These are phyloP conservation scores for Dimargaris xerosporica DNA, from an alignment of 192 early-diverging fungal species.

Conservation along the genomic window DNA sequence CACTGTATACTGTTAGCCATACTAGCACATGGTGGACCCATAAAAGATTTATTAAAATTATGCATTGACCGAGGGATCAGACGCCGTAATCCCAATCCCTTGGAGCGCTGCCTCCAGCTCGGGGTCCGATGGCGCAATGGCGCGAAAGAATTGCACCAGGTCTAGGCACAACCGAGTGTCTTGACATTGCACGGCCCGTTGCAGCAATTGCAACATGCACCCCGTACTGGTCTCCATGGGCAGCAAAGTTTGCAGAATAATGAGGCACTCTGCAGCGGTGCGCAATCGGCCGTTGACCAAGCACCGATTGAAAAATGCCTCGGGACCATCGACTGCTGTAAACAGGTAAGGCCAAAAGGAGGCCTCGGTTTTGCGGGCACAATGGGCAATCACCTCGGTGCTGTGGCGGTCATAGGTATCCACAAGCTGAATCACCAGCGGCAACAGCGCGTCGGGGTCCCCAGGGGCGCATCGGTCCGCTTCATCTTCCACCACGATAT, in stretches of 20 bases:
- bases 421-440: constrained; percentile 56
- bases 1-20: no score
- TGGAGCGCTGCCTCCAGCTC: background rate
- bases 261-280: constrained; percentile 84
- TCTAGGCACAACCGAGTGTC: constrained; percentile 18
- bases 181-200: constrained; percentile 9
- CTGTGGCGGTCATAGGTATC: constrained; percentile 55
- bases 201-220: constrained; percentile 20
- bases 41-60: no score
- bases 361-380: constrained; percentile 93
- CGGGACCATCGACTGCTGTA: constrained; percentile 66
- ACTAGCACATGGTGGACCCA: no score
- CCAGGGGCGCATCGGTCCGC: constrained; percentile 19
- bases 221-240: constrained; percentile 23
- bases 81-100: background rate
- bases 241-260: constrained; percentile 85
- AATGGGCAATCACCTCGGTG: constrained; percentile 82
- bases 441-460: constrained; percentile 35
- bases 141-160: constrained; percentile 21
- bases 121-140: constrained; percentile 20
- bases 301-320: constrained; percentile 68
- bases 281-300: constrained; percentile 46
- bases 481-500: constrained; percentile 76
- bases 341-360: constrained; percentile 84
- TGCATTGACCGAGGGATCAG: no score